phyloP scores from a whole-genome alignment of 1,284 basidiomycete species.

The Golubevia sp. region DNA sequence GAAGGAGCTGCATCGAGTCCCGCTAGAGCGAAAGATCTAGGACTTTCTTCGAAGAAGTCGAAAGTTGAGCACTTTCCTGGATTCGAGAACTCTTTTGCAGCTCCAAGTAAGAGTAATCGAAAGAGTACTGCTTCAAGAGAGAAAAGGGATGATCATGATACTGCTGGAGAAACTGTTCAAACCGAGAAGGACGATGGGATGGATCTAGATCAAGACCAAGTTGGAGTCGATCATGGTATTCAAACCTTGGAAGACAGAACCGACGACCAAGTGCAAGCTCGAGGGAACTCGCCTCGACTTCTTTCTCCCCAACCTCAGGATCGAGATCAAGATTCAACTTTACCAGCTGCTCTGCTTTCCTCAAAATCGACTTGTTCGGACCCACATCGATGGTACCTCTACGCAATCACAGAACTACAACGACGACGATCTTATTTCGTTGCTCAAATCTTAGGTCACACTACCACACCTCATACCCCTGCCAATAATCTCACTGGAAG shows the following conservation, averaged over 20 bases:
- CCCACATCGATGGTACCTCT: background rate
- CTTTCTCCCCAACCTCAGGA: background rate
- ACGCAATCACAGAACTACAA: background rate
- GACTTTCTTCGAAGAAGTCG: background rate
- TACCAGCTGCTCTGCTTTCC: background rate
- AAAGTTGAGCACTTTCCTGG: background rate
- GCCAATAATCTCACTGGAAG: background rate
- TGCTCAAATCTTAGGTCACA: background rate
- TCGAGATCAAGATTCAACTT: background rate
- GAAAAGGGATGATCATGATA: too few species aligned
- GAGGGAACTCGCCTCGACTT: background rate
- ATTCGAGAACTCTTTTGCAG: background rate
- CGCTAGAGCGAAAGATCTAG: background rate
- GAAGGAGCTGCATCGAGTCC: background rate
- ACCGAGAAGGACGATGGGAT: background rate
- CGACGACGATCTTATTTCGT: background rate
- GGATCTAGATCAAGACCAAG: background rate
- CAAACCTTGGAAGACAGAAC: too few species aligned
- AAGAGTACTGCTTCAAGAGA: background rate
- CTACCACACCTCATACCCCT: background rate
- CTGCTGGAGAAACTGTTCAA: background rate
- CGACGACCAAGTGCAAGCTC: too few species aligned
- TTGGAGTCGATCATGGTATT: background rate
- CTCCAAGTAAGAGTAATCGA: too few species aligned
- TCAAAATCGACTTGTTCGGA: background rate